Conservation (phyloP, 2,329 filamentous ascomycete genomes). For the Hypocrella siamensis region DNA sequence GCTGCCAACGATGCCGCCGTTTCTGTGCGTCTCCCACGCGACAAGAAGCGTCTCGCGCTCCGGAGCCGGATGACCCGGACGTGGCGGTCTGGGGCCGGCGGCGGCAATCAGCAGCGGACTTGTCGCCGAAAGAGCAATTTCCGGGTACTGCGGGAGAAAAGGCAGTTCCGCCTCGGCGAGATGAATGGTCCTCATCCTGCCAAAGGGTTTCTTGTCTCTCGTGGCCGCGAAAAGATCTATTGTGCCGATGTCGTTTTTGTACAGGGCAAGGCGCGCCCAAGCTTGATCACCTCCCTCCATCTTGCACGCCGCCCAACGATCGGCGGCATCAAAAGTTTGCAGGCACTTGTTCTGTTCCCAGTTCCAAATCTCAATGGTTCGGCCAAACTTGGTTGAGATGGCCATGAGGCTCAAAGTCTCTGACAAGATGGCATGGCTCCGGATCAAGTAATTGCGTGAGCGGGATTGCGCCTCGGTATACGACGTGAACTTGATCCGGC, state of each 20-base stretch:
- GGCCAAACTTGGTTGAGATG: slow-evolving; percentile 22
- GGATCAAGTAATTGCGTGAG: slow-evolving; percentile 25
- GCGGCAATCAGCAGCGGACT: slow-evolving; percentile 21
- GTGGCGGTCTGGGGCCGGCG: slow-evolving; percentile 21
- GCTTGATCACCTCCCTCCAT: slow-evolving; percentile 18
- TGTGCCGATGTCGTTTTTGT: slow-evolving; percentile 13
- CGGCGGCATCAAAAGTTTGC: slow-evolving; percentile 19
- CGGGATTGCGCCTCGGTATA: slow-evolving; percentile 22
- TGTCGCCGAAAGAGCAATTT: slow-evolving; percentile 22
- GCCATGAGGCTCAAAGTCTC: slow-evolving; percentile 21
- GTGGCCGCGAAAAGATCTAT: slow-evolving; percentile 18
- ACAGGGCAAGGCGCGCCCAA: slow-evolving; percentile 18
- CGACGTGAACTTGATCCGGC: slow-evolving; percentile 20
- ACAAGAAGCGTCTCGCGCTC: slow-evolving; percentile 21
- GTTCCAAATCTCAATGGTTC: slow-evolving; percentile 22
- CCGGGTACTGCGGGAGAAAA: slow-evolving; percentile 20
- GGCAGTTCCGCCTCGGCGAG: slow-evolving; percentile 18
- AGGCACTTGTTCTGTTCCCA: slow-evolving; percentile 23
- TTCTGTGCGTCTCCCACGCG: slow-evolving; percentile 22
- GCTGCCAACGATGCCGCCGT: slow-evolving; percentile 9
- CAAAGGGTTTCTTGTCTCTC: slow-evolving; percentile 20
- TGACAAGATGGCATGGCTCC: slow-evolving; percentile 24
- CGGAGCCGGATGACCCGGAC: slow-evolving; percentile 19
- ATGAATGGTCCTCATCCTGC: slow-evolving; percentile 18
- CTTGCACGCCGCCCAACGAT: slow-evolving; percentile 21